Evolutionary conservation across 768 basidiomycete species (phyloP), one percentile per base, ranked within the genome.

Genomic region (Saitozyma sp.): DNA sequence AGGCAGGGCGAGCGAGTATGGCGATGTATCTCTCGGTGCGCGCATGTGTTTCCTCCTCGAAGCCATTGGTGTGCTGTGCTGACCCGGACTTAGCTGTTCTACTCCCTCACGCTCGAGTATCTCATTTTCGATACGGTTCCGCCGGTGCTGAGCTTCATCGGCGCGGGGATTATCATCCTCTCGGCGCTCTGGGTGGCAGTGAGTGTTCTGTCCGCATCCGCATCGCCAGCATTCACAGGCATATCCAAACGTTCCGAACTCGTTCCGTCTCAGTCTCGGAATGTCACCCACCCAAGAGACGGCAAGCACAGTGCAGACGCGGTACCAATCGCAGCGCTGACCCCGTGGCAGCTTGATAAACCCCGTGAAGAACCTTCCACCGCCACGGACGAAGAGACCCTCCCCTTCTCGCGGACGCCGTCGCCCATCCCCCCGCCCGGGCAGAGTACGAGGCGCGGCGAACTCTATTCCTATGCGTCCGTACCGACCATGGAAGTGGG

Each of bases 121-220:
- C 64, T 88, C 48, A 83, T 89, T 68, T 89, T 91, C 76, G 81
- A 85, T 50, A 83, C 83, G 0, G 74, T 81, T 6, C 89, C 89
- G 0, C 84, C 88, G 0, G 65, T 81, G 1, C 79, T 88, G 38
- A 88, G 87, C 3, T 71, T 87, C 6, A 67, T 86, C 9, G 91
- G 91, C 1, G 86, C 86, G 1, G 50, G 81, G 6, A 84, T 90
- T 61, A 91, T 91, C 66, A 76, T 90, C 43, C 66, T 80, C 1
- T 83, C 85, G 9, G 89, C 89, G 0, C 65, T 87, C 29, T 89
- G 85, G 73, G 84, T 88, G 41, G 88, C 85, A 9, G 88, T 90
- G 77, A 64, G 85, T 51, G n/a, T 13, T 52, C 6, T n/a, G 14
- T n/a, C 19, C 43, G 17, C n/a, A 20, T 4, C 54, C n/a, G 9